Evolutionary conservation across 140 eudicot genomes (phyloP).

Genomic region (Oenanthe javanica): DNA sequence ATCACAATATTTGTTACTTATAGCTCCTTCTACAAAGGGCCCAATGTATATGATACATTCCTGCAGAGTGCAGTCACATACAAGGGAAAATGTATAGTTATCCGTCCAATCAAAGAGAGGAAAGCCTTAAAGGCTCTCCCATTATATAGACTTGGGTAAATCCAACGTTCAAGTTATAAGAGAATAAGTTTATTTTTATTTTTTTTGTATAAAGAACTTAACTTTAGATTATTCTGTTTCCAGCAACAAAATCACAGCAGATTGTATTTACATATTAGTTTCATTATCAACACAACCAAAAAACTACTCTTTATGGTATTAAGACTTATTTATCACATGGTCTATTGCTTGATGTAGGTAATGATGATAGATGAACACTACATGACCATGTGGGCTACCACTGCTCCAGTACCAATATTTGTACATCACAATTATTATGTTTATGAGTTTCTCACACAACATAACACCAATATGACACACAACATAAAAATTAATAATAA

Average conservation of each 20-base stretch:
- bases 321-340: too few relatives aligned
- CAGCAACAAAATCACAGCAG: too few relatives aligned
- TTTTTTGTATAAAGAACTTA: too few relatives aligned
- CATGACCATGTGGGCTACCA: not conserved
- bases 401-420: not conserved
- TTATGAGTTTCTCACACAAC: not conserved
- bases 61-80: conserved; percentile 16
- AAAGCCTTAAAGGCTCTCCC: conserved; percentile 5
- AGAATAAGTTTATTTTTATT: too few relatives aligned
- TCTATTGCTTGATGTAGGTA: not conserved
- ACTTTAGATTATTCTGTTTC: too few relatives aligned
- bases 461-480: too few relatives aligned
- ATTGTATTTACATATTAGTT: too few relatives aligned
- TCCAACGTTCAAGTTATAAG: conserved; percentile 17
- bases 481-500: too few relatives aligned
- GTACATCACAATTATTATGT: not conserved
- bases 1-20: too few relatives aligned
- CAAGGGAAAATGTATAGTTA: conserved; percentile 22
- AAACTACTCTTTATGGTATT: too few relatives aligned
- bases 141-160: conserved; percentile 24
- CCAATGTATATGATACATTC: conserved; percentile 27
- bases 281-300: too few relatives aligned
- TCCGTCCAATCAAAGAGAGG: conserved; percentile 17
- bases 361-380: too few relatives aligned
- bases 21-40: conserved; percentile 3